Evolutionary conservation across 2,329 filamentous ascomycete species (phyloP).

Genomic region (Albophoma yamanashiensis): DNA sequence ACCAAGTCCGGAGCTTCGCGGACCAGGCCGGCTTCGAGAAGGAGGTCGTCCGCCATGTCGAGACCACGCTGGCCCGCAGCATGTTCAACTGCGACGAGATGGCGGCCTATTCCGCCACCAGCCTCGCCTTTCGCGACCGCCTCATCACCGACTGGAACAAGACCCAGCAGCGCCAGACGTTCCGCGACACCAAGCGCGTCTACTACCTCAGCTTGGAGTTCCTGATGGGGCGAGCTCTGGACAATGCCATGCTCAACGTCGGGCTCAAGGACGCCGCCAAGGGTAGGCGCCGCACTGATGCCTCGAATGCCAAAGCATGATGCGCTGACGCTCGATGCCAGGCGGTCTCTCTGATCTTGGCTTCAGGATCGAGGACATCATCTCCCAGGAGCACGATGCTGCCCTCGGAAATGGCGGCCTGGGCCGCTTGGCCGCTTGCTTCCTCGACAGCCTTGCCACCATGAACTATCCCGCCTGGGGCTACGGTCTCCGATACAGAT

Average conservation of each 20-base stretch:
- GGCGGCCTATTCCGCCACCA: conserved; percentile 84
- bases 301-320: no score
- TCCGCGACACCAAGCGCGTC: conserved; percentile 80
- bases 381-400: conserved; percentile 90
- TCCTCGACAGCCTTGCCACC: conserved; percentile 90
- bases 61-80: conserved; percentile 90
- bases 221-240: conserved; percentile 88
- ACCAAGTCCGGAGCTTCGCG: conserved; percentile 57
- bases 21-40: conserved; percentile 75
- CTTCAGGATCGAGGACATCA: conserved; percentile 94
- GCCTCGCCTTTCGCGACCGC: conserved; percentile 84
- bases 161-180: conserved; percentile 93
- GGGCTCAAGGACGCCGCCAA: conserved; percentile 76
- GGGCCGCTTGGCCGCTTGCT: conserved; percentile 88
- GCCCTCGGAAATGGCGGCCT: conserved; percentile 93
- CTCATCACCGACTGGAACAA: conserved; percentile 95
- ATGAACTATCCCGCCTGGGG: conserved; percentile 96
- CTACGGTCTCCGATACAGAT: conserved; percentile 89
- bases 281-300: conserved; percentile 39
- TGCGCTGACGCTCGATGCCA: conserved; percentile 21
- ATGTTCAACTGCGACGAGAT: conserved; percentile 97
- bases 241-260: conserved; percentile 98
- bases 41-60: conserved; percentile 87
- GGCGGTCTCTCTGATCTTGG: conserved; percentile 81
- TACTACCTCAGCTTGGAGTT: conserved; percentile 98